These are phyloP conservation scores for Phytophthora ramorum DNA, from an alignment of 352 stramenopile species.

Conservation along the genomic window DNA sequence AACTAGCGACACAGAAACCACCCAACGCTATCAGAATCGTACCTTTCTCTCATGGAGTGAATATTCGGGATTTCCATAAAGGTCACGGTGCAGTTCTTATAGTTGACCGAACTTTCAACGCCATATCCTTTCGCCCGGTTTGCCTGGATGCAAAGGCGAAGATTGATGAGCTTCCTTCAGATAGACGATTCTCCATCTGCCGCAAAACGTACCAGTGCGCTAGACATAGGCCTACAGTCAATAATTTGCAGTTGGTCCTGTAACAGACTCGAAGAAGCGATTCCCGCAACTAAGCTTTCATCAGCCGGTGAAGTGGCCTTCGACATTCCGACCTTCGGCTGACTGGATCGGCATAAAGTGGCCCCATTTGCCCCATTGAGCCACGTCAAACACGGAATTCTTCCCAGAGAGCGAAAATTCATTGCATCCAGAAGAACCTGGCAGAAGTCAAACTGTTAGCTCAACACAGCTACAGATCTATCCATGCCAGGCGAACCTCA, in stretches of 20 bases:
- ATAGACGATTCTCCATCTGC: neutral
- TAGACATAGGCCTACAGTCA: constrained; percentile 86
- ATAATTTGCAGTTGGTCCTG: constrained; percentile 83
- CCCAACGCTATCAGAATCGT: constrained; percentile 35
- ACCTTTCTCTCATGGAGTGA: constrained; percentile 96
- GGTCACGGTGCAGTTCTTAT: constrained; percentile 93
- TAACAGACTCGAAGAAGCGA: constrained; percentile 67
- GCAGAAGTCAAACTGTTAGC: neutral
- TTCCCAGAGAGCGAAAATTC: constrained; percentile 73
- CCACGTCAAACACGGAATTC: constrained; percentile 81
- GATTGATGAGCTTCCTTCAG: neutral
- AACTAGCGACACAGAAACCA: neutral
- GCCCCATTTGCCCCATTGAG: constrained; percentile 74
- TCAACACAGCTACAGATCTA: neutral
- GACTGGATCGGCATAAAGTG: constrained; percentile 76
- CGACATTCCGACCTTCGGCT: constrained; percentile 85
- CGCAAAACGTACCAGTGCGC: constrained; percentile 52
- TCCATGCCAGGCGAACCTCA: constrained; percentile 41
- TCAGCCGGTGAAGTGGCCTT: constrained; percentile 78
- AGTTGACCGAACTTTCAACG: constrained; percentile 96
- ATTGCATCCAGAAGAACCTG: constrained; percentile 77
- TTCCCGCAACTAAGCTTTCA: constrained; percentile 72
- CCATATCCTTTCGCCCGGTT: constrained; percentile 93
- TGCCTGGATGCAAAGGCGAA: constrained; percentile 33
- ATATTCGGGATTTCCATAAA: constrained; percentile 99